Percentiles rank a stretch among this genome's conserved stretches.
These are phyloP conservation scores for Cyberlindnera nakhonratchasimensis DNA, from an alignment of 805 yeast genomes.

Conservation along the genomic window DNA sequence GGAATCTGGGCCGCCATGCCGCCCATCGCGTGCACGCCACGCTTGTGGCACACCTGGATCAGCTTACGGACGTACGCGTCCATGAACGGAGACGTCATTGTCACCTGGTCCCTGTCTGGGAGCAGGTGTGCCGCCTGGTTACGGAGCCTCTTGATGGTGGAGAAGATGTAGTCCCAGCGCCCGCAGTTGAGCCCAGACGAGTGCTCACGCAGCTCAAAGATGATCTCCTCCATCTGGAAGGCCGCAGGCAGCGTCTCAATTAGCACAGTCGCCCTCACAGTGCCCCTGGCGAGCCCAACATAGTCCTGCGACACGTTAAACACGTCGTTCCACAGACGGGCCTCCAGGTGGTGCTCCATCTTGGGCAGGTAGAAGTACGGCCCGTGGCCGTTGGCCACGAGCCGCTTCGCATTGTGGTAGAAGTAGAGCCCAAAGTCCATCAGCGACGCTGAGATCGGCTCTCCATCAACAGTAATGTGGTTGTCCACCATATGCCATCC, in stretches of 20 bases:
- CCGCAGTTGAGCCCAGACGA: constrained; percentile 84
- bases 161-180: constrained; percentile 85
- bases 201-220: constrained; percentile 72
- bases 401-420: constrained; percentile 65
- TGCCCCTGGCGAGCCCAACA: constrained; percentile 65
- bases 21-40: constrained; percentile 85
- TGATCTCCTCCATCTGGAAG: constrained; percentile 82
- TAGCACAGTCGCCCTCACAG: constrained; percentile 75
- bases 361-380: constrained; percentile 83
- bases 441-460: constrained; percentile 73
- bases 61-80: constrained; percentile 68
- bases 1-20: constrained; percentile 92
- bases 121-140: constrained; percentile 62
- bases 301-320: constrained; percentile 74
- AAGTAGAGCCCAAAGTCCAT: constrained; percentile 78
- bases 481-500: constrained; percentile 84
- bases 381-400: constrained; percentile 63
- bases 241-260: constrained; percentile 85
- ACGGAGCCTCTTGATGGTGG: constrained; percentile 72
- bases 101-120: constrained; percentile 78
- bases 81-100: constrained; percentile 82
- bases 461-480: constrained; percentile 68
- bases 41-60: constrained; percentile 69
- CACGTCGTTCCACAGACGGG: constrained; percentile 79
- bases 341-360: constrained; percentile 84